These are phyloP conservation scores for Lunasporangiospora selenospora DNA, from an alignment of 192 early-diverging fungal genomes.

Conservation along the genomic window DNA sequence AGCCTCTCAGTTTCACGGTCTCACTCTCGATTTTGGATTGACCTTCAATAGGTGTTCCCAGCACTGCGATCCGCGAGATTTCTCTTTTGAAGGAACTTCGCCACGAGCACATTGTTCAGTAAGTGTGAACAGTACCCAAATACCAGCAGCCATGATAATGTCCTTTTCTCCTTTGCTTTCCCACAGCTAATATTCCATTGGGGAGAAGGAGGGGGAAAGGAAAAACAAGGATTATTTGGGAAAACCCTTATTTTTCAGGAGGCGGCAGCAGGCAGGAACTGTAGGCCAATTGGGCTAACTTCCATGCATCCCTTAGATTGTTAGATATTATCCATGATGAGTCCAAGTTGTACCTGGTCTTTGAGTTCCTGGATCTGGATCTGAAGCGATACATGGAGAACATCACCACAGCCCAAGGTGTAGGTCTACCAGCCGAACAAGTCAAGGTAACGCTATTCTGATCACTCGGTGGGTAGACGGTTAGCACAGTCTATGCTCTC, in stretches of 20 bases:
- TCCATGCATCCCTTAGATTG: conserved; percentile 57
- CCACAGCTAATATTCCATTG: no score
- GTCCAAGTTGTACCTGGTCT: conserved; percentile 89
- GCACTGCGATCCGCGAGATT: conserved; percentile 79
- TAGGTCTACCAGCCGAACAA: conserved; percentile 12
- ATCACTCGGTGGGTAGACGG: no score
- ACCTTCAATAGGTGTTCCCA: conserved; percentile 71
- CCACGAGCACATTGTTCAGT: conserved; percentile 78
- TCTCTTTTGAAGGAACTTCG: conserved; percentile 78
- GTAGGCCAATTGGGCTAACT: conserved; percentile 64
- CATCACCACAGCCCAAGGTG: not conserved
- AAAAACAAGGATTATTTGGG: no score
- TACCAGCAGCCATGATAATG: no score
- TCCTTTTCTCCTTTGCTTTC: no score
- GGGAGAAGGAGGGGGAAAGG: no score
- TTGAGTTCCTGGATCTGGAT: conserved; percentile 93
- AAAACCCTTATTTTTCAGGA: no score
- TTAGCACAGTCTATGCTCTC: no score
- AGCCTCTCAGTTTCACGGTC: no score
- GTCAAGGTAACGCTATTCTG: conserved; percentile 29
- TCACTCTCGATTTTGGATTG: no score
- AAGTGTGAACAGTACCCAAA: conserved; percentile 29
- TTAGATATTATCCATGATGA: conserved; percentile 88
- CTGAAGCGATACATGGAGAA: conserved; percentile 36
- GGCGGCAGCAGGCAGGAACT: no score